Evolutionary conservation across 176 grass and related monocot genomes (phyloP).

Genomic region (Eremochloa ophiuroides): DNA sequence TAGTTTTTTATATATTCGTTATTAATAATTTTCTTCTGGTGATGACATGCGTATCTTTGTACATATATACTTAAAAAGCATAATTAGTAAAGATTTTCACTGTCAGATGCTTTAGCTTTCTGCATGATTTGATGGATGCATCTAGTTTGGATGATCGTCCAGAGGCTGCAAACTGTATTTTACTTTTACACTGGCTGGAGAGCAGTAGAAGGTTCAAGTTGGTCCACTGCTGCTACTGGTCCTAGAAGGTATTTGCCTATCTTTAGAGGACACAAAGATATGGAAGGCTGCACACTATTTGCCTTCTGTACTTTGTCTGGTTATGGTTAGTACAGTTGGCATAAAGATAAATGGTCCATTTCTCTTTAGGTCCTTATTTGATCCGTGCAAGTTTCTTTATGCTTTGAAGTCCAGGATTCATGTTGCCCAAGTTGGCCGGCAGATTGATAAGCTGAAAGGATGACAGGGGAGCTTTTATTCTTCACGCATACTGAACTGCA

Average conservation of each 20-base stretch:
- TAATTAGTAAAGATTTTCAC: constrained; percentile 7
- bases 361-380: constrained; percentile 32
- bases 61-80: background rate
- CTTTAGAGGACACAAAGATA: constrained; percentile 32
- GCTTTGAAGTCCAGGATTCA: constrained; percentile 46
- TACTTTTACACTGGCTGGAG: background rate
- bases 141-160: constrained; percentile 17
- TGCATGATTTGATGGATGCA: constrained; percentile 16
- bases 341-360: constrained; percentile 4
- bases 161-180: background rate
- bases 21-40: background rate
- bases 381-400: constrained; percentile 64
- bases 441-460: constrained; percentile 27
- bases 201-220: background rate
- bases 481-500: constrained; percentile 19
- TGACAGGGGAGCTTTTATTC: constrained; percentile 33
- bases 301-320: background rate
- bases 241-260: constrained; percentile 3
- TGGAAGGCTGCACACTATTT: constrained; percentile 20
- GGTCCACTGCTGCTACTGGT: constrained; percentile 14
- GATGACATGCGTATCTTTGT: background rate
- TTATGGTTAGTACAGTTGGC: constrained; percentile 9
- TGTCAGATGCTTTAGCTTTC: constrained; percentile 10
- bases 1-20: background rate
- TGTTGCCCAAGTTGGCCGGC: constrained; percentile 23